Conservation (phyloP, 2,329 filamentous ascomycete genomes). For the Neopestalotiopsis sp. region DNA sequence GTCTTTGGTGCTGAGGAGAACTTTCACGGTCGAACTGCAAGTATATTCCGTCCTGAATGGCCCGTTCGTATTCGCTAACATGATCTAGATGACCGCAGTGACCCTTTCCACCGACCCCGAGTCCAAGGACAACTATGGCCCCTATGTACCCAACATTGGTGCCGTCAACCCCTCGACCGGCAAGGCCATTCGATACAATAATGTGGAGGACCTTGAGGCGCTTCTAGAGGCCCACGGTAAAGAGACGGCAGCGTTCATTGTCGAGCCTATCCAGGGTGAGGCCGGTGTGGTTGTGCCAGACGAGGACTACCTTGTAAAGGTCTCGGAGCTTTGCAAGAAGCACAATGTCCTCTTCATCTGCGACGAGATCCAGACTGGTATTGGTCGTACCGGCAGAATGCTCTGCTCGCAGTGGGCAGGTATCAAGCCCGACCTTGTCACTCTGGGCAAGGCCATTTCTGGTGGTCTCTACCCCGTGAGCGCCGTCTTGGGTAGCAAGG, state of each 20-base stretch:
- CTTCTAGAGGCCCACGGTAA: constrained; percentile 81
- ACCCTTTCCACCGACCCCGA: constrained; percentile 95
- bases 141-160: constrained; percentile 89
- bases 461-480: constrained; percentile 99
- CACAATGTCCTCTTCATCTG: constrained; percentile 96
- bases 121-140: constrained; percentile 95
- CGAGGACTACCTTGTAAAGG: constrained; percentile 82
- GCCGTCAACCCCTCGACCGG: constrained; percentile 77
- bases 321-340: constrained; percentile 87
- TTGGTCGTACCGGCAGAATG: constrained; percentile 92
- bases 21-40: constrained; percentile 93
- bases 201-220: constrained; percentile 78
- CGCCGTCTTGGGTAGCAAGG: constrained; percentile 84
- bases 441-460: constrained; percentile 96
- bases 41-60: constrained; percentile 36
- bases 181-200: constrained; percentile 84
- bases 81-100: constrained; percentile 81
- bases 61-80: neutral
- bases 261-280: constrained; percentile 97
- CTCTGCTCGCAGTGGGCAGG: constrained; percentile 93
- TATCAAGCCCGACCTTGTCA: constrained; percentile 93
- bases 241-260: constrained; percentile 89
- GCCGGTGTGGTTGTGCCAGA: constrained; percentile 95
- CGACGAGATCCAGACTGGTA: constrained; percentile 98
- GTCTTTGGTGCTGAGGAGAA: constrained; percentile 88